Evolutionary conservation across 352 stramenopile genomes (phyloP), one percentile per base, ranked within the genome.

Genomic region (Blastocystis sp.): DNA sequence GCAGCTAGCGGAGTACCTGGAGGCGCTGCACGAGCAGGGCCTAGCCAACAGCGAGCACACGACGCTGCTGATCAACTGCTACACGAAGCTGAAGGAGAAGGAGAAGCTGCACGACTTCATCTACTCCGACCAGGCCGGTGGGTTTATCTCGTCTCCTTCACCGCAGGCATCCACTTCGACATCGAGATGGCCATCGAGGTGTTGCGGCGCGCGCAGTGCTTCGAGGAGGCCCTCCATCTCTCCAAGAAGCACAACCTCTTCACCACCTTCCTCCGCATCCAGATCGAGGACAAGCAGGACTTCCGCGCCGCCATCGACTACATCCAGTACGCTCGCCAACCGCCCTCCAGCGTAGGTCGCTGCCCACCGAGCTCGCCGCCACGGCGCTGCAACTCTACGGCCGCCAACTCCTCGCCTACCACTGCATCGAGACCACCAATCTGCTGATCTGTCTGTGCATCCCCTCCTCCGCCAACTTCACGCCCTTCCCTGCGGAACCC

Each of bases 1-100:
- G 84, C 94, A 98, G 45, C 90, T 98, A 9, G 97, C 96, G 2
- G 93, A 93, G 59, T 99, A 99, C 89, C 91, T 99, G 14, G 96
- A 98, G 80, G 93, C 92, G n/a, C 90, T 97, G 52, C 95, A 98
- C 90, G 92, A 88, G 9, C 48, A 59, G 66, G 81, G 89, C 11
- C 94, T 96, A 81, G 94, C 94, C 0, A 96, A 94, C 76, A 92
- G 93, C 0, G 94, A 97, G 67, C 94, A 97, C 90, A 98, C 95
- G 40, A 97, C 94, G 38, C 80, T 98, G 40, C 91, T 98, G 52
- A 90, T 98, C 4, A 97, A 97, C 89, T 98, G 95, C 89, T 97
- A 97, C 92, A 97, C 94, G 41, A 97, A 96, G 90, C 92, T 96
- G 2, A 95, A 96, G 90, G 82, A 90, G 45, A 84, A 89, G 41